Conservation (phyloP, 495 filamentous ascomycete species). For the Amorphotheca resinae region DNA sequence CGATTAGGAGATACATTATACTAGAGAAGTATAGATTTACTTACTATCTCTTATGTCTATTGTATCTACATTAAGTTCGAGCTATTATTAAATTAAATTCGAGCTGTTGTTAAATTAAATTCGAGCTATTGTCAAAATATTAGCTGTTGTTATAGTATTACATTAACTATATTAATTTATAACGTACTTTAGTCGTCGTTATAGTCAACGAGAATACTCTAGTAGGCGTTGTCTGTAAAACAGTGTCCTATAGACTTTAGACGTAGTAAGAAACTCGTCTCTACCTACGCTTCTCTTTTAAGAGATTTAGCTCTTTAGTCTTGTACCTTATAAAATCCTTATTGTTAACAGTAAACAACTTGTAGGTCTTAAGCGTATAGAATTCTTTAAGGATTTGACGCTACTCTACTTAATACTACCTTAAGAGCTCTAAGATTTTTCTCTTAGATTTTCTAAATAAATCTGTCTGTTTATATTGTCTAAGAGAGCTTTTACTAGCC, state of each 20-base stretch:
- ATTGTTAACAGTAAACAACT: conserved; percentile 15
- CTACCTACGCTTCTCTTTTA: conserved; percentile 2
- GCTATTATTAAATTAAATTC: conserved; percentile 22
- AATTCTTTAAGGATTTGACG: neutral
- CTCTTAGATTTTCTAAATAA: conserved; percentile 4
- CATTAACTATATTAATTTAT: too few species aligned
- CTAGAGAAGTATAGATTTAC: neutral
- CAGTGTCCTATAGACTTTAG: conserved; percentile 30
- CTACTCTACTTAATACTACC: conserved; percentile 1
- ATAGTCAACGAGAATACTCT: conserved; percentile 33
- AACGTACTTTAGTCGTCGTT: too few species aligned
- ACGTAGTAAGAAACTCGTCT: neutral
- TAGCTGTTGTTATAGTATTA: too few species aligned
- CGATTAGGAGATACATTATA: neutral
- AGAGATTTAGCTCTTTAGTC: neutral
- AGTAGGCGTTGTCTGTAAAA: conserved; percentile 36
- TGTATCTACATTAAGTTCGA: conserved; percentile 28
- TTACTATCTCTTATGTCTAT: neutral
- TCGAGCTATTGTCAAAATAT: too few species aligned
- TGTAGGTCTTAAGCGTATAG: conserved; percentile 7
- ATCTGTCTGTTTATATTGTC: conserved; percentile 6
- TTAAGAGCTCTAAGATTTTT: conserved; percentile 5
- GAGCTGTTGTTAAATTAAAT: conserved; percentile 28
- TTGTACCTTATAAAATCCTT: conserved; percentile 1
- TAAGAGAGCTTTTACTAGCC: conserved; percentile 1